Evolutionary conservation across 441 rosid genomes (phyloP), one percentile per base, ranked within the genome.

Genomic region (Aquilaria agallochum): DNA sequence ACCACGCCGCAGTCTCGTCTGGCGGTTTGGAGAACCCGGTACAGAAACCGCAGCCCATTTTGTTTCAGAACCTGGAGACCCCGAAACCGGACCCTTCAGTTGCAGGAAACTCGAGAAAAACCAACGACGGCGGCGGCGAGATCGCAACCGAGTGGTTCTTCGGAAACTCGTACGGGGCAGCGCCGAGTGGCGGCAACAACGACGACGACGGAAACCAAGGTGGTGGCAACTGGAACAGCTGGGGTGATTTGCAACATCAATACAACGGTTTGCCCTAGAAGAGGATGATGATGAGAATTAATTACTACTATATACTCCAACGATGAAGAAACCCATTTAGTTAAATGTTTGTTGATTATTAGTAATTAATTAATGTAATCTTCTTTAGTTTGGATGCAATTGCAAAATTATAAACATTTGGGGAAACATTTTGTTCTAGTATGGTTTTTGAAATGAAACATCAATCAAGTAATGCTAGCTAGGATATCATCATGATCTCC

Each of bases 111-210:
- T 73, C 75, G 31, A 82, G 77, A 67, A 69, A 63, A 12, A 68
- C 64, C 7, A 36, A 36, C 42, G 42, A 36, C 4, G 71, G 66
- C 5, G 60, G 55, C 50, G 67, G 72, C 32, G 71, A 72, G 52
- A 63, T 79, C 20, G 81, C 86, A 20, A 92, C 93, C 0, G 96
- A 92, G 57, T 92, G 98, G 96, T 87, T 85, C 80, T 89, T 89
- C 58, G 96, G 95, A 66, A 89, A 86, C 74, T 82, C 85, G 13
- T 83, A 73, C 46, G 76, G 76, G 2, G 81, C 82, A 55, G 78
- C 83, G 7, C 63, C 76, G 8, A 75, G 60, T 30, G 72, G 59
- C 55, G 66, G 72, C 44, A 72, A 57, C 71, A 66, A 74, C 59
- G 76, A 66, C 55, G 83, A 72, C 57, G 81, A 75, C 50, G 72